Conservation (phyloP, 2,329 filamentous ascomycete species). For the Colletotrichum falcatum region DNA sequence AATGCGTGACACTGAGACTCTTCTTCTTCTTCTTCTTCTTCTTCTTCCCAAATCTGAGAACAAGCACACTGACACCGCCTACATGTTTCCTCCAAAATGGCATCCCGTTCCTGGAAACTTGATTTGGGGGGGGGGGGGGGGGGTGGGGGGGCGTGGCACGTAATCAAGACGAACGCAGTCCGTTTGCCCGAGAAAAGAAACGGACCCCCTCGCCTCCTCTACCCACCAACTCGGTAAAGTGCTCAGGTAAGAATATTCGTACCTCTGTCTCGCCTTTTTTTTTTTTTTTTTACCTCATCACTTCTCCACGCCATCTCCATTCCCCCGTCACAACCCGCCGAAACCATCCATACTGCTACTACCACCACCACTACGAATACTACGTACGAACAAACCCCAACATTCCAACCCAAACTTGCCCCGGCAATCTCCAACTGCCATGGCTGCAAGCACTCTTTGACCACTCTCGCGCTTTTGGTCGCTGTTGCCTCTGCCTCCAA, state of each 20-base stretch:
- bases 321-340: conserved; percentile 15
- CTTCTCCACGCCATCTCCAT: conserved; percentile 7
- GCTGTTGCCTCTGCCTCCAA: background rate
- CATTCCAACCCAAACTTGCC: background rate
- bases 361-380: no score
- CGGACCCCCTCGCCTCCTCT: background rate
- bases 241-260: no score
- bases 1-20: background rate
- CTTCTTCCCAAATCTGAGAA: background rate
- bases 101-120: background rate
- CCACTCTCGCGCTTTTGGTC: background rate
- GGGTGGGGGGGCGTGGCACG: background rate
- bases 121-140: background rate
- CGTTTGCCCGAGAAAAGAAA: background rate
- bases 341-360: conserved; percentile 26
- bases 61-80: background rate
- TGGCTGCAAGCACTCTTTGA: background rate
- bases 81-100: background rate
- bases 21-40: background rate
- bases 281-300: conserved; percentile 27
- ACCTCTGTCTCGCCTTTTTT: background rate
- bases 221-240: conserved; percentile 9
- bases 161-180: background rate
- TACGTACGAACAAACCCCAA: background rate
- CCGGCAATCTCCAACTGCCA: background rate